phyloP scores from a whole-genome alignment of 140 eudicot genomes.

The Flaveria floridana region DNA sequence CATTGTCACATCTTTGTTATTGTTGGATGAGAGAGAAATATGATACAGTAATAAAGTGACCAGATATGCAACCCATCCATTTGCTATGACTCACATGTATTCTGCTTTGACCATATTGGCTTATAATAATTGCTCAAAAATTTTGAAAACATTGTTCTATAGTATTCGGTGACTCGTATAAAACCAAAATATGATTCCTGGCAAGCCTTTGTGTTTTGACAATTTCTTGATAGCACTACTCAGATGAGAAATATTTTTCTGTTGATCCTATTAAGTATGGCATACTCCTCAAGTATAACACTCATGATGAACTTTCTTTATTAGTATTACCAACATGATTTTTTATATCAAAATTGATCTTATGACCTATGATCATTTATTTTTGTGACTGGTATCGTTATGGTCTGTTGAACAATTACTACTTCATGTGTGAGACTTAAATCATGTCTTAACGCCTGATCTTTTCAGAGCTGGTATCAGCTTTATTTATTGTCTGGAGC shows the following conservation, averaged over 20 bases:
- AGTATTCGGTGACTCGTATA: not conserved
- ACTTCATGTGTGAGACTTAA: not conserved
- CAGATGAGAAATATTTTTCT: not conserved
- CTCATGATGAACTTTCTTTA: not conserved
- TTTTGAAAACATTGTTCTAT: not conserved
- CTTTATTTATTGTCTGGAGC: too few species aligned
- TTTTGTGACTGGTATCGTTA: not conserved
- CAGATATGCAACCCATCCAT: not conserved
- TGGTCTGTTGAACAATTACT: not conserved
- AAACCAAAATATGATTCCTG: not conserved
- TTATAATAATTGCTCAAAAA: too few species aligned
- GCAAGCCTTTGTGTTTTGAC: not conserved
- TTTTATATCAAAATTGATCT: not conserved
- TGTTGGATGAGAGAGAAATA: too few species aligned
- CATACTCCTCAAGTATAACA: not conserved
- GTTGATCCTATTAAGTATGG: not conserved
- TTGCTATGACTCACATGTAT: too few species aligned
- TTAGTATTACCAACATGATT: not conserved
- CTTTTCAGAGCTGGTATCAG: too few species aligned
- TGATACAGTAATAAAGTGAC: not conserved
- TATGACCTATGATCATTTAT: not conserved
- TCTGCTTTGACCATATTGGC: too few species aligned
- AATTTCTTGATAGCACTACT: not conserved
- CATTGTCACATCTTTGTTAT: too few species aligned
- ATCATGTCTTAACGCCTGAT: not conserved